phyloP scores from a whole-genome alignment of 805 yeast species.

The Saccharomycopsis amapae region DNA sequence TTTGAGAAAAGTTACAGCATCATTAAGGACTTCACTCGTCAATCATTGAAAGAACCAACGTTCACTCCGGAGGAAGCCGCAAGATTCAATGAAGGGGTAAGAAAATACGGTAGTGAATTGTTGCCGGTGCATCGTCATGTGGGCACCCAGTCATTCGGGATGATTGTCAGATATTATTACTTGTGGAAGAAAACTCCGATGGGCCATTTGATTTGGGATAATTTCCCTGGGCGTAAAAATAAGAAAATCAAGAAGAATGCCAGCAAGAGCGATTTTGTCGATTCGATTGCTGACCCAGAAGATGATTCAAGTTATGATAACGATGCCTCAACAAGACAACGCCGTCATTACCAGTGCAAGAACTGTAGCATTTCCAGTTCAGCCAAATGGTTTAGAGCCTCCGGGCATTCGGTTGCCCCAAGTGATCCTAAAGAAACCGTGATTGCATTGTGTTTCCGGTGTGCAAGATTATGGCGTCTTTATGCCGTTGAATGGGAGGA shows the following conservation, averaged over 20 bases:
- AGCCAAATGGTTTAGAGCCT: slow-evolving; percentile 60
- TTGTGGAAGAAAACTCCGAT: slow-evolving; percentile 82
- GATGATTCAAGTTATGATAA: slow-evolving; percentile 70
- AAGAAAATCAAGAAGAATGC: slow-evolving; percentile 36
- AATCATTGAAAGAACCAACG: slow-evolving; percentile 68
- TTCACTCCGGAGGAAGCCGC: slow-evolving; percentile 55
- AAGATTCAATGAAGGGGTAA: slow-evolving; percentile 69
- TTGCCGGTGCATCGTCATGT: slow-evolving; percentile 67
- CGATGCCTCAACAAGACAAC: slow-evolving; percentile 37
- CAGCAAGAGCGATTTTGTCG: slow-evolving; percentile 23
- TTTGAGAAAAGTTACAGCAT: slow-evolving; percentile 38
- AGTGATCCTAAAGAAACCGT: slow-evolving; percentile 31
- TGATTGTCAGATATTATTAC: slow-evolving; percentile 82
- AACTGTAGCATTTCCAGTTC: slow-evolving; percentile 58
- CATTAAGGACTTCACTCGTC: slow-evolving; percentile 46
- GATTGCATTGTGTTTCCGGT: slow-evolving; percentile 70
- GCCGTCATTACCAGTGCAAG: slow-evolving; percentile 52
- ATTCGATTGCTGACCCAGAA: slow-evolving; percentile 39
- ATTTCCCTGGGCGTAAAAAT: slow-evolving; percentile 61
- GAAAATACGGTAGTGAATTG: slow-evolving; percentile 68
- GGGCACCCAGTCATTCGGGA: slow-evolving; percentile 63
- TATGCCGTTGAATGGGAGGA: slow-evolving; percentile 85
- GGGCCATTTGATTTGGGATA: slow-evolving; percentile 79
- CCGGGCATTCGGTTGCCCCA: slow-evolving; percentile 46
- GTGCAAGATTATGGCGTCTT: slow-evolving; percentile 87